phyloP scores from a whole-genome alignment of 768 basidiomycete species.

The Tremella mesenterica region DNA sequence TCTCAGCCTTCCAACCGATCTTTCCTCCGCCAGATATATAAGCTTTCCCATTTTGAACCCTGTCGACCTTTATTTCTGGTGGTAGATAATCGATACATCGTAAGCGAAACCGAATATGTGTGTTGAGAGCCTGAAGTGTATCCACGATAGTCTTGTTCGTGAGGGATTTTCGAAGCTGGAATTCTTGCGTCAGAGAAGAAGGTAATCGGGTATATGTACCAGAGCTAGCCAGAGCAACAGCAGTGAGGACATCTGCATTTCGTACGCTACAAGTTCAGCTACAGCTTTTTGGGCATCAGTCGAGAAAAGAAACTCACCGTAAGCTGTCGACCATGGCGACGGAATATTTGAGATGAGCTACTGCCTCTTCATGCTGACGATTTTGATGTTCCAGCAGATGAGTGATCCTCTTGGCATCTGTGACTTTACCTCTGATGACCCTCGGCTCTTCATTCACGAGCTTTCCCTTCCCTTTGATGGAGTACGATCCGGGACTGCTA shows the following conservation, averaged over 20 bases:
- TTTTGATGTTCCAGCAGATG: constrained; percentile 36
- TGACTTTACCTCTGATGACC: constrained; percentile 22
- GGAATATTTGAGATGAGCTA: constrained; percentile 56
- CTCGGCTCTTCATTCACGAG: constrained; percentile 6
- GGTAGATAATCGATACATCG: constrained; percentile 72
- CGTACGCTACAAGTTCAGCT: constrained; percentile 55
- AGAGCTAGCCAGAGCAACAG: constrained; percentile 75
- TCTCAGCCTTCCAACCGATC: constrained; percentile 18
- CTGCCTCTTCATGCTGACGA: constrained; percentile 65
- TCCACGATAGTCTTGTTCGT: constrained; percentile 59
- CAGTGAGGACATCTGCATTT: constrained; percentile 87
- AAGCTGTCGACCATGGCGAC: constrained; percentile 62
- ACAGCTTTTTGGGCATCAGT: constrained; percentile 1
- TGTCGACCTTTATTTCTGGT: constrained; percentile 53
- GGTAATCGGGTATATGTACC: constrained; percentile 82
- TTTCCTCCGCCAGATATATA: constrained; percentile 51
- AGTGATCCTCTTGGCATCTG: constrained; percentile 32
- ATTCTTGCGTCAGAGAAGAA: constrained; percentile 66
- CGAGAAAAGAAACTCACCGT: constrained; percentile 50
- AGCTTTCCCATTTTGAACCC: constrained; percentile 46
- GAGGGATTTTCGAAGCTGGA: constrained; percentile 59
- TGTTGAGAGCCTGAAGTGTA: constrained; percentile 64
- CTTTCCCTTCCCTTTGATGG: constrained; percentile 25
- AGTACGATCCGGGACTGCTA: constrained; percentile 23
- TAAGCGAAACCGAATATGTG: constrained; percentile 68